phyloP scores from a whole-genome alignment of 768 basidiomycete genomes.

The Boletus tylopilopsis region DNA sequence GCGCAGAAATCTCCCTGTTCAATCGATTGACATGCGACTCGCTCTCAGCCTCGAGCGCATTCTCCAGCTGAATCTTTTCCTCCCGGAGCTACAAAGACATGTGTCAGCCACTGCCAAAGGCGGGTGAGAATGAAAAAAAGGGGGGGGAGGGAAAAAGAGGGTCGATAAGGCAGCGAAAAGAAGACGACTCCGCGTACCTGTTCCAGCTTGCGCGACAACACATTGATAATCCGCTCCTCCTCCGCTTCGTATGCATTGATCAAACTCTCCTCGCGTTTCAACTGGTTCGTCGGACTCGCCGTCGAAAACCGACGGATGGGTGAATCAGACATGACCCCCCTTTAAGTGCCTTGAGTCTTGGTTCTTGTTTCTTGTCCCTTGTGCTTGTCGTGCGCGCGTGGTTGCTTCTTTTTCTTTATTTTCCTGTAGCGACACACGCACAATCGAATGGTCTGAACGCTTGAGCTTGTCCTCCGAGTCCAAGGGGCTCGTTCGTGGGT shows the following conservation, averaged over 20 bases:
- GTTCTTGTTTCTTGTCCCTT: neutral
- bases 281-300: conserved; percentile 46
- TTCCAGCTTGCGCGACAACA: conserved; percentile 79
- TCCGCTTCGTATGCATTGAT: conserved; percentile 90
- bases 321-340: conserved; percentile 32
- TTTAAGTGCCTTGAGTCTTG: neutral
- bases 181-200: conserved; percentile 43
- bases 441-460: too few species aligned
- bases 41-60: conserved; percentile 79
- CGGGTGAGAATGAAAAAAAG: neutral
- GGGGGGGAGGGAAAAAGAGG: too few species aligned
- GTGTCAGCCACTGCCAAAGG: too few species aligned
- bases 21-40: conserved; percentile 80
- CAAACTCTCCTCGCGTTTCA: conserved; percentile 61
- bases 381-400: neutral
- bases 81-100: conserved; percentile 73
- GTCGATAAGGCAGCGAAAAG: too few species aligned
- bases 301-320: conserved; percentile 57
- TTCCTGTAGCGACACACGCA: too few species aligned
- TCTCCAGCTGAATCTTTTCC: conserved; percentile 82
- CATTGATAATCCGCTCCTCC: conserved; percentile 84
- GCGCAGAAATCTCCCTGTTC: conserved; percentile 61
- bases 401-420: too few species aligned
- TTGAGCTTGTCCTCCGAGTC: too few species aligned
- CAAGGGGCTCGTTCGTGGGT: too few species aligned